Evolutionary conservation across 1,284 basidiomycete genomes (phyloP).

Genomic region (Malassezia yamatoensis): DNA sequence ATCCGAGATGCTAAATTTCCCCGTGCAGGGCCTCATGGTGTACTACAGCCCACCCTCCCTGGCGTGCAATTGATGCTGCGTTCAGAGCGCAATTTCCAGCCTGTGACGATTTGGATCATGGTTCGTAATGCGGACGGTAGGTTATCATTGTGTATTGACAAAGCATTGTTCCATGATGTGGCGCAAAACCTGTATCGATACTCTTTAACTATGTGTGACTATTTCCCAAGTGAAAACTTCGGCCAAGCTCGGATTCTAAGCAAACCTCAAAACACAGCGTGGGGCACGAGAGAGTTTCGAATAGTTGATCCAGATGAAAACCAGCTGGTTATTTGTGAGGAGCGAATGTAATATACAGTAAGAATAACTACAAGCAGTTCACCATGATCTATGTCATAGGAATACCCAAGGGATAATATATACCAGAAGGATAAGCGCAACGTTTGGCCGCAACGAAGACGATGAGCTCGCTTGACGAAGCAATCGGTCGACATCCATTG

Average conservation of each 20-base stretch:
- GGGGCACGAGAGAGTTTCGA: constrained; percentile 28
- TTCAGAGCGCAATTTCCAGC: not conserved
- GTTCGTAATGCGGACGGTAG: constrained; percentile 4
- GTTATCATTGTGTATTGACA: not conserved
- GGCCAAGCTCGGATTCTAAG: constrained; percentile 22
- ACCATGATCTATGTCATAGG: too few species aligned
- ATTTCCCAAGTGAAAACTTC: constrained; percentile 28
- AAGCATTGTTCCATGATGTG: constrained; percentile 8
- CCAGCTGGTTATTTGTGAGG: constrained; percentile 24
- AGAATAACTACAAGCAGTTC: not conserved
- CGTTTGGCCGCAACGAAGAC: not conserved
- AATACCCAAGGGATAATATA: too few species aligned
- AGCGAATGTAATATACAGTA: not conserved
- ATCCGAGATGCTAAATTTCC: constrained; percentile 4
- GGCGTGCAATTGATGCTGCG: constrained; percentile 13
- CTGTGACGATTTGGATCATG: not conserved
- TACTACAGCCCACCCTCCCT: not conserved
- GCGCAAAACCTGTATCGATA: not conserved
- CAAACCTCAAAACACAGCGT: constrained; percentile 29
- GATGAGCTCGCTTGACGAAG: constrained; percentile 17
- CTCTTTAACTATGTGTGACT: constrained; percentile 11
- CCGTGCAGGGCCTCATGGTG: not conserved
- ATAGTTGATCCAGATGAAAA: constrained; percentile 33
- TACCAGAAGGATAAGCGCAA: not conserved
- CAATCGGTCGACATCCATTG: constrained; percentile 37